phyloP scores from a whole-genome alignment of 2,329 filamentous ascomycete species.

The Chrysoporthe austroafricana region DNA sequence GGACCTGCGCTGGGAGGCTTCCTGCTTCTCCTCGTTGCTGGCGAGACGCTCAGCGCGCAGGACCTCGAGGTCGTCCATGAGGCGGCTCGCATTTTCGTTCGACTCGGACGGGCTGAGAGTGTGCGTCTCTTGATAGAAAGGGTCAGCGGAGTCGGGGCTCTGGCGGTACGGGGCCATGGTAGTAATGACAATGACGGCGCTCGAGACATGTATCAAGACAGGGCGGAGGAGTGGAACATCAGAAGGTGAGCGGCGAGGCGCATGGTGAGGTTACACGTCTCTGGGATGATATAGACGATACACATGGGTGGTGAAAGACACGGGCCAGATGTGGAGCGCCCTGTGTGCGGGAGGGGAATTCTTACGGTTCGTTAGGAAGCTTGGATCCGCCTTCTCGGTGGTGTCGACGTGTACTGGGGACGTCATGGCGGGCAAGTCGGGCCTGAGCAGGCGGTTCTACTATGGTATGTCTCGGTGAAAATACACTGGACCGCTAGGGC shows the following conservation, averaged over 20 bases:
- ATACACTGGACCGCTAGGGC: neutral
- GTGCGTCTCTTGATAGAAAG: constrained; percentile 23
- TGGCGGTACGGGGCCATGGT: constrained; percentile 10
- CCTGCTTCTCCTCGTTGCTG: constrained; percentile 47
- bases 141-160: constrained; percentile 15
- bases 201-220: constrained; percentile 6
- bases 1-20: constrained; percentile 31
- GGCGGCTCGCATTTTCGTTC: constrained; percentile 41
- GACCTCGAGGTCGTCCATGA: constrained; percentile 55
- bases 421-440: constrained; percentile 23
- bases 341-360: constrained; percentile 8
- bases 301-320: constrained; percentile 1
- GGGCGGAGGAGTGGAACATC: neutral
- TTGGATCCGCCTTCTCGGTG: constrained; percentile 23
- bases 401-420: constrained; percentile 27
- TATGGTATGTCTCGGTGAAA: neutral
- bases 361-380: constrained; percentile 21
- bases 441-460: constrained; percentile 1
- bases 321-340: constrained; percentile 17
- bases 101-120: constrained; percentile 33
- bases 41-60: constrained; percentile 52
- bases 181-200: neutral
- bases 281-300: constrained; percentile 13
- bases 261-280: constrained; percentile 6
- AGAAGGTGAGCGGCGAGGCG: neutral